phyloP scores from a whole-genome alignment of 2,329 filamentous ascomycete species.

The Domatiomyces catenatus region DNA sequence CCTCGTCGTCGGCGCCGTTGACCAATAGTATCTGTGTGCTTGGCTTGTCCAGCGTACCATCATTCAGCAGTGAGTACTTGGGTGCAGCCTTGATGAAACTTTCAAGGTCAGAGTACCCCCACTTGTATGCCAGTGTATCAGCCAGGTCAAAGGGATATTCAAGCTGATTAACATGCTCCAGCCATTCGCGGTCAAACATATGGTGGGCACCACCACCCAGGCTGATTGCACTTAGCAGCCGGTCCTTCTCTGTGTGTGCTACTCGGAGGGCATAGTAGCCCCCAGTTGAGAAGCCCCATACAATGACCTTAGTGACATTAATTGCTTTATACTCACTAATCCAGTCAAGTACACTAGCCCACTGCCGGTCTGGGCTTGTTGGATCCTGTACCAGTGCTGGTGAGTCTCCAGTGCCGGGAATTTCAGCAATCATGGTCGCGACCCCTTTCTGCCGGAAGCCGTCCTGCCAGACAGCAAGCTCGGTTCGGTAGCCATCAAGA shows the following conservation, averaged over 20 bases:
- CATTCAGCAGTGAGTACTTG: slow-evolving; percentile 40
- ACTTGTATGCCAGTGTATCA: slow-evolving; percentile 37
- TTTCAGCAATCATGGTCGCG: slow-evolving; percentile 46
- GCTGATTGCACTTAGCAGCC: slow-evolving; percentile 37
- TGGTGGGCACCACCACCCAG: slow-evolving; percentile 42
- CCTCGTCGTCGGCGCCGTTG: slow-evolving; percentile 44
- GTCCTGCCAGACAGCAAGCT: slow-evolving; percentile 21
- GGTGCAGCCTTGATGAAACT: slow-evolving; percentile 34
- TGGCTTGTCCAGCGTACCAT: slow-evolving; percentile 38
- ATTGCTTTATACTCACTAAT: slow-evolving; percentile 32
- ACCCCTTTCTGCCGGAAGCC: slow-evolving; percentile 27
- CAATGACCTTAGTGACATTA: slow-evolving; percentile 33
- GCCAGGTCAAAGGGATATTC: slow-evolving; percentile 47
- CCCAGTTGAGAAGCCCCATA: slow-evolving; percentile 43
- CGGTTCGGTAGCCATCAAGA: slow-evolving; percentile 44
- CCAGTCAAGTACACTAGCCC: slow-evolving; percentile 41
- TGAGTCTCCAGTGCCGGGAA: slow-evolving; percentile 53
- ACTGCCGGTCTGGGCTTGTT: slow-evolving; percentile 39
- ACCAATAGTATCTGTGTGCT: slow-evolving; percentile 39
- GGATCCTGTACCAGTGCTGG: slow-evolving; percentile 49
- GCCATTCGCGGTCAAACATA: slow-evolving; percentile 42
- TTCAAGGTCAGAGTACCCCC: slow-evolving; percentile 27
- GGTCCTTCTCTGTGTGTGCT: slow-evolving; percentile 40
- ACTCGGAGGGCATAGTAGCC: slow-evolving; percentile 45
- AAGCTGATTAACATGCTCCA: slow-evolving; percentile 38